A percentile compares a stretch with the other conserved stretches of the same genome.
Conservation (phyloP, 495 filamentous ascomycete species). For the Baudoinia panamericana region DNA sequence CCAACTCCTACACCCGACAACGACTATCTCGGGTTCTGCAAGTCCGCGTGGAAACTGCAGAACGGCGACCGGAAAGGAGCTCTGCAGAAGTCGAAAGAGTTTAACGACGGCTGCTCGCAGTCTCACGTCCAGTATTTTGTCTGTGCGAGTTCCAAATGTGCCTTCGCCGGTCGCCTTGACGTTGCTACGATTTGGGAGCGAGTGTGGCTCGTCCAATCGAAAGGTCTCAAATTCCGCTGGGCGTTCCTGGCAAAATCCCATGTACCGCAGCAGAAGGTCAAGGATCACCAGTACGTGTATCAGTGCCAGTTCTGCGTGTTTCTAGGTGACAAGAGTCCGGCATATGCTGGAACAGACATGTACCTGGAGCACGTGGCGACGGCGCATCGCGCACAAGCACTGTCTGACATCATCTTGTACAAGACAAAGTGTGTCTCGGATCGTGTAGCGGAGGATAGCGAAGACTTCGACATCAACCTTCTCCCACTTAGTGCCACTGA, state of each 20-base stretch:
- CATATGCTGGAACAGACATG: slow-evolving; percentile 5
- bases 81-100: slow-evolving; percentile 6
- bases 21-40: slow-evolving; percentile 18
- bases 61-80: slow-evolving; percentile 5
- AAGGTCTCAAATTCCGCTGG: slow-evolving; percentile 15
- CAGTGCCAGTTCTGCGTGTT: slow-evolving; percentile 18
- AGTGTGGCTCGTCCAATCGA: neutral
- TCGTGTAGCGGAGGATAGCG: slow-evolving; percentile 9
- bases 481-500: slow-evolving; percentile 3
- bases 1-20: slow-evolving; percentile 9
- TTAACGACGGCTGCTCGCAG: slow-evolving; percentile 7
- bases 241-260: slow-evolving; percentile 13
- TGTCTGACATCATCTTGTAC: slow-evolving; percentile 10
- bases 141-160: slow-evolving; percentile 11
- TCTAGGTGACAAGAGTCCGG: slow-evolving; percentile 6
- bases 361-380: slow-evolving; percentile 15
- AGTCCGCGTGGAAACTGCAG: slow-evolving; percentile 14
- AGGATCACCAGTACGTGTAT: slow-evolving; percentile 12
- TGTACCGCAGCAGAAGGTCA: slow-evolving; percentile 4
- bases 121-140: slow-evolving; percentile 5
- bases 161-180: slow-evolving; percentile 6
- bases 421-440: slow-evolving; percentile 7
- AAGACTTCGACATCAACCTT: slow-evolving; percentile 19
- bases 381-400: slow-evolving; percentile 2
- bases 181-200: slow-evolving; percentile 7